Evolutionary conservation across 805 yeast species (phyloP).

Genomic region (Saturnispora zaruensis): DNA sequence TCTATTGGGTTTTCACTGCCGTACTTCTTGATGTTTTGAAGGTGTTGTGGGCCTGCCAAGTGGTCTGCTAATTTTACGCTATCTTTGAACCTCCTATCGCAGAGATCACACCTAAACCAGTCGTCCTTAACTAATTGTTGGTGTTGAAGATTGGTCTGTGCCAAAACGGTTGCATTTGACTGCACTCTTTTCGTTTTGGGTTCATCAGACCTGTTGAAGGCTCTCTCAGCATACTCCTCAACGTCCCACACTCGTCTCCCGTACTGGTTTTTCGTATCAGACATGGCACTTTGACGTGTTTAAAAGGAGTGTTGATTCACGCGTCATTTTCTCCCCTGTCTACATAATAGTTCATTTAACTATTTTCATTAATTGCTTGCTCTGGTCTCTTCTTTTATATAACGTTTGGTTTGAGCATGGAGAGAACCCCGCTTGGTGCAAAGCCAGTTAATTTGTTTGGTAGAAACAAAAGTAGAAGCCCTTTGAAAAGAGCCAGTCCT

Average conservation of each 20-base stretch:
- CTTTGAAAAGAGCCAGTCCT: slow-evolving; percentile 10
- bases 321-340: neutral
- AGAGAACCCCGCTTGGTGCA: slow-evolving; percentile 8
- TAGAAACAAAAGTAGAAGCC: slow-evolving; percentile 3
- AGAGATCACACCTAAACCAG: slow-evolving; percentile 78
- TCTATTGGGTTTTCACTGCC: slow-evolving; percentile 21
- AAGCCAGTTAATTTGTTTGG: slow-evolving; percentile 8
- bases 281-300: neutral
- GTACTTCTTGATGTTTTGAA: slow-evolving; percentile 32
- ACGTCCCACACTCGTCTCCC: slow-evolving; percentile 73
- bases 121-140: slow-evolving; percentile 27
- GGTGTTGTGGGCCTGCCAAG: slow-evolving; percentile 66
- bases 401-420: neutral
- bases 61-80: slow-evolving; percentile 77
- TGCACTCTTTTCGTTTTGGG: slow-evolving; percentile 3
- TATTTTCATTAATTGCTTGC: neutral
- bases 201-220: slow-evolving; percentile 24
- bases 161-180: neutral
- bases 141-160: neutral
- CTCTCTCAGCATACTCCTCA: slow-evolving; percentile 49
- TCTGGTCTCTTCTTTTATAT: neutral
- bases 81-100: slow-evolving; percentile 77
- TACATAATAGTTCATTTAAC: neutral
- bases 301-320: neutral
- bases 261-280: slow-evolving; percentile 15